Evolutionary conservation across 352 stramenopile species (phyloP), one percentile per base, ranked within the genome.

Genomic region (Thalassiosira sp.): DNA sequence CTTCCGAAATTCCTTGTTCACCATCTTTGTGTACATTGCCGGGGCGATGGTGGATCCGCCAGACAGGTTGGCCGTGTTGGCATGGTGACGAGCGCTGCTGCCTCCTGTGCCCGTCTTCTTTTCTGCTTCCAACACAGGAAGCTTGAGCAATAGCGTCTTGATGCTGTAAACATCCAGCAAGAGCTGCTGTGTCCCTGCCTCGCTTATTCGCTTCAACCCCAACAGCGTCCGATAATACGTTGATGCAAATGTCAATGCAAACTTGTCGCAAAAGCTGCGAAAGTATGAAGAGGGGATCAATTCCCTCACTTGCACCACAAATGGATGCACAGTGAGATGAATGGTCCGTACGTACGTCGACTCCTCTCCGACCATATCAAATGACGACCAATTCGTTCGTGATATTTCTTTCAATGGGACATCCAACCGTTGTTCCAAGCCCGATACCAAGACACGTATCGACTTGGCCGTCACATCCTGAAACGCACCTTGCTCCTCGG

Each of bases 201-300:
- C 95, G 75, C 95, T 98, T 37, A 99, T 95, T 49, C 94, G 92
- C 56, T 97, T 97, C 67, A 94, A 93, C 74, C 94, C 94, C 53
- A 97, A 89, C 10, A 98, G 84, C 0, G 86, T 84, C 48, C 95
- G 84, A 59, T 97, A 88, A 68, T 96, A 97, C 58, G 94, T 94
- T 11, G 91, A 91, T 35, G 97, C 90, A 79, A 98, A 98, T 2
- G 89, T 81, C 13, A 93, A 88, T 0, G 95, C 95, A 72, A 99
- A 98, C 71, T 98, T 98, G 88, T 99, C 96, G 83, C 96, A 99
- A 84, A 99, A 98, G 77, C 95, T 98, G 42, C 95, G 95, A 82
- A 98, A 99, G 83, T 98, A 98, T 11, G 96, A 83, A 8, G 89
- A 94, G 27, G 87, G 81, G 22, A 99, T 90, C 79, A 97, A 92